phyloP scores from a whole-genome alignment of 192 early-diverging fungal species.

The Globomyces pollinis-pini region DNA sequence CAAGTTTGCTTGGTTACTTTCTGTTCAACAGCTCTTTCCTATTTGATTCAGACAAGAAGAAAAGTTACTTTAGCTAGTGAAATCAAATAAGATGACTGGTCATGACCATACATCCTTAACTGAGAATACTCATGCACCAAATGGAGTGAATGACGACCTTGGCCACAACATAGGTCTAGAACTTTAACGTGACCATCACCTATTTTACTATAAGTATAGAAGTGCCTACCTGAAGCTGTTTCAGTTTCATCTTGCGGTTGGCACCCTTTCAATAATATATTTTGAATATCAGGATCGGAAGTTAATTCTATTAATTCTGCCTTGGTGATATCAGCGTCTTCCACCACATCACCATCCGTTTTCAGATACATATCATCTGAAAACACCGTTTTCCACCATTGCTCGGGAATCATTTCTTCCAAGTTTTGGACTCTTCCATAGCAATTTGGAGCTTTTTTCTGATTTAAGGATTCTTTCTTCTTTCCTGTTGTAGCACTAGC shows the following conservation, averaged over 20 bases:
- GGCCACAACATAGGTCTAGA: slow-evolving; percentile 63
- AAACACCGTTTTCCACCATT: slow-evolving; percentile 57
- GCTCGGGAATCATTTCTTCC: slow-evolving; percentile 42
- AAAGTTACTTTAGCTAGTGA: slow-evolving; percentile 25
- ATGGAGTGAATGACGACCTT: slow-evolving; percentile 52
- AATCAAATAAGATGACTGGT: slow-evolving; percentile 55
- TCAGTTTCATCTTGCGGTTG: not conserved
- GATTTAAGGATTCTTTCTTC: no score
- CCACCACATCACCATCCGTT: slow-evolving; percentile 63
- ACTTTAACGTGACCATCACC: slow-evolving; percentile 13
- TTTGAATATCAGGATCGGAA: slow-evolving; percentile 20
- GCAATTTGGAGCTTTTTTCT: slow-evolving; percentile 17
- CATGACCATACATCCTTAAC: slow-evolving; percentile 46
- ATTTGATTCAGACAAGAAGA: not conserved
- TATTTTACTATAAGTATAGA: not conserved
- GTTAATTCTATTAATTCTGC: slow-evolving; percentile 48
- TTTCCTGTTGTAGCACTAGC: no score
- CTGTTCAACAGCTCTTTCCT: slow-evolving; percentile 28
- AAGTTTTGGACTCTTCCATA: slow-evolving; percentile 49
- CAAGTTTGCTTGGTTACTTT: slow-evolving; percentile 11
- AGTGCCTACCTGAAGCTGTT: not conserved
- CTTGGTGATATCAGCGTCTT: slow-evolving; percentile 55
- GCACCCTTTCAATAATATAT: slow-evolving; percentile 20
- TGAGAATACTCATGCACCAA: slow-evolving; percentile 47
- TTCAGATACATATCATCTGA: slow-evolving; percentile 51